These are phyloP conservation scores for Sphaerulina populicola DNA, from an alignment of 2,329 filamentous ascomycete species.

Conservation along the genomic window DNA sequence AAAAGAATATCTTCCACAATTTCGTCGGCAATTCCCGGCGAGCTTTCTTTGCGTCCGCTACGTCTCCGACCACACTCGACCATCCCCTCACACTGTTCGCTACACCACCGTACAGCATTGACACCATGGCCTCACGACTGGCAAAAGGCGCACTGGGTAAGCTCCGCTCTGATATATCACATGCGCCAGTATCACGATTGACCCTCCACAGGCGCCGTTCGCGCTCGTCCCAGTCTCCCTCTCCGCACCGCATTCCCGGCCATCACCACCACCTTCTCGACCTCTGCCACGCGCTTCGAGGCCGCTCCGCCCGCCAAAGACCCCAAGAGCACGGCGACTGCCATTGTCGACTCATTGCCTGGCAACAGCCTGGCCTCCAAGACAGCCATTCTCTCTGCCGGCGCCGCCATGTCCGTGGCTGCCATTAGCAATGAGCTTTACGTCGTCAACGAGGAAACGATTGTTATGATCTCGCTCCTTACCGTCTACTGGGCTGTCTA, in stretches of 20 bases:
- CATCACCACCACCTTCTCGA: slow-evolving; percentile 59
- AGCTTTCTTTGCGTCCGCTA: not conserved
- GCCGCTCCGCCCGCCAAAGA: slow-evolving; percentile 66
- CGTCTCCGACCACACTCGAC: slow-evolving; percentile 6
- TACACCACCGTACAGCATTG: slow-evolving; percentile 43
- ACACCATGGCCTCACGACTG: slow-evolving; percentile 93
- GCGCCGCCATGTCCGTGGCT: slow-evolving; percentile 81
- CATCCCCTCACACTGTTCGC: slow-evolving; percentile 6
- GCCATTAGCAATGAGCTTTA: slow-evolving; percentile 99
- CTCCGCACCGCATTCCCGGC: slow-evolving; percentile 67
- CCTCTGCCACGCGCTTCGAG: slow-evolving; percentile 49
- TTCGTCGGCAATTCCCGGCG: no score
- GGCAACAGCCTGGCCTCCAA: slow-evolving; percentile 90
- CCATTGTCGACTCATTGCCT: slow-evolving; percentile 84
- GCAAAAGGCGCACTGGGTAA: slow-evolving; percentile 90
- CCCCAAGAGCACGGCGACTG: slow-evolving; percentile 94
- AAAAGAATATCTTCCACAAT: not conserved
- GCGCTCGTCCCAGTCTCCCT: slow-evolving; percentile 68
- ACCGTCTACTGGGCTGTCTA: slow-evolving; percentile 87
- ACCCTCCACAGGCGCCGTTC: slow-evolving; percentile 56
- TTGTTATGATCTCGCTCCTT: slow-evolving; percentile 85
- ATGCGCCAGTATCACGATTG: slow-evolving; percentile 23
- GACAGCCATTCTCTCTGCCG: slow-evolving; percentile 91
- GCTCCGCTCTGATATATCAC: slow-evolving; percentile 34
- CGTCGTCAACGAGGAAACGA: slow-evolving; percentile 97